These are phyloP conservation scores for Talaromyces wortmannii DNA, from an alignment of 495 filamentous ascomycete species.

Conservation along the genomic window DNA sequence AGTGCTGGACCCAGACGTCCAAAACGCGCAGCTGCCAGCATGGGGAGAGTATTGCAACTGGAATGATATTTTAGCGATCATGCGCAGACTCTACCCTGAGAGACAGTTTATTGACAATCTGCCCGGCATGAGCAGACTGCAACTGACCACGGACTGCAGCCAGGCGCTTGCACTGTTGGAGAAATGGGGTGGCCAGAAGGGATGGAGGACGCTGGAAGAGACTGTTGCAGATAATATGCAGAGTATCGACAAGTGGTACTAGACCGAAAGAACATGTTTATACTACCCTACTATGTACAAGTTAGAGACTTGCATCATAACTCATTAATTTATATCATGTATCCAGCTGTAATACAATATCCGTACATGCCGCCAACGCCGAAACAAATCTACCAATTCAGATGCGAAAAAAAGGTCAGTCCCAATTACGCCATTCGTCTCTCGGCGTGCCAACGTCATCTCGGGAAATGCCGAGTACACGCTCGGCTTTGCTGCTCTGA, in stretches of 20 bases:
- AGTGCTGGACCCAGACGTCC: constrained; percentile 28
- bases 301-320: too few species aligned
- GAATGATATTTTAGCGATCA: not conserved
- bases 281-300: too few species aligned
- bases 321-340: too few species aligned
- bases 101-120: not conserved
- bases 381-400: too few species aligned
- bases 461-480: constrained; percentile 3
- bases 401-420: constrained; percentile 11
- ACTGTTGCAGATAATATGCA: not conserved
- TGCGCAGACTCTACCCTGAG: not conserved
- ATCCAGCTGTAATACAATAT: too few species aligned
- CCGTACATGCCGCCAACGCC: too few species aligned
- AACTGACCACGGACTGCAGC: not conserved
- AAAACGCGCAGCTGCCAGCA: constrained; percentile 17
- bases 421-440: constrained; percentile 41
- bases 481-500: constrained; percentile 6
- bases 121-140: not conserved
- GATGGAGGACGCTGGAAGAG: not conserved
- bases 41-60: not conserved
- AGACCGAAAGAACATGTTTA: too few species aligned
- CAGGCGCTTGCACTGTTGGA: not conserved
- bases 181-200: not conserved
- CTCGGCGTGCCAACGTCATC: not conserved
- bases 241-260: not conserved